A percentile compares a stretch with the other conserved stretches of the same genome.
Evolutionary conservation across 2,329 filamentous ascomycete species (phyloP).

Genomic region (Fragosphaeria purpurea): DNA sequence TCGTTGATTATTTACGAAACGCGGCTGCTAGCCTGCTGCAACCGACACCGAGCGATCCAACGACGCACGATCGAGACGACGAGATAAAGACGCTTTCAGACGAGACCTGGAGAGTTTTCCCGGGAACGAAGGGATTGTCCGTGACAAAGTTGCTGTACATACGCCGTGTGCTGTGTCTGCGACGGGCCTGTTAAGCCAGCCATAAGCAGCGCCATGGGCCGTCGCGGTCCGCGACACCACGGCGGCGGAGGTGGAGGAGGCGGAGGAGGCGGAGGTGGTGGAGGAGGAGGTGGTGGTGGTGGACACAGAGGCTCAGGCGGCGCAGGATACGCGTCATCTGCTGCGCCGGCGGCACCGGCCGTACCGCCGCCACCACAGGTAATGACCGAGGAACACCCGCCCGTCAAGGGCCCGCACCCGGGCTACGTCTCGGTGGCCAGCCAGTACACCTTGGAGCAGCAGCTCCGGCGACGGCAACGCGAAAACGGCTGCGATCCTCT

Average conservation of each 20-base stretch:
- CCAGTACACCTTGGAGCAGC: constrained; percentile 75
- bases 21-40: too few species aligned
- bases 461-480: constrained; percentile 62
- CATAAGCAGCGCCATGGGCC: constrained; percentile 6
- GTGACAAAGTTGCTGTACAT: too few species aligned
- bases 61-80: too few species aligned
- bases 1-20: too few species aligned
- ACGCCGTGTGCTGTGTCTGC: too few species aligned
- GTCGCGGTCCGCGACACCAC: constrained; percentile 9
- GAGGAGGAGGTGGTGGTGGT: neutral
- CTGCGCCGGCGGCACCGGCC: neutral
- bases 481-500: constrained; percentile 62
- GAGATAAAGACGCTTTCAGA: too few species aligned
- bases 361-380: neutral
- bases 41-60: too few species aligned
- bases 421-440: constrained; percentile 40
- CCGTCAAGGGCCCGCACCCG: constrained; percentile 20
- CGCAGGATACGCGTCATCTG: neutral
- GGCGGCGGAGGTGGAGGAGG: constrained; percentile 4
- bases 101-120: too few species aligned
- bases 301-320: neutral
- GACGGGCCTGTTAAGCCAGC: too few species aligned
- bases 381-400: constrained; percentile 8
- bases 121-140: too few species aligned
- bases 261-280: neutral